Base-by-base conservation (phyloP, 1,284 basidiomycete genomes). In the Trichosporon ovoides region DNA sequence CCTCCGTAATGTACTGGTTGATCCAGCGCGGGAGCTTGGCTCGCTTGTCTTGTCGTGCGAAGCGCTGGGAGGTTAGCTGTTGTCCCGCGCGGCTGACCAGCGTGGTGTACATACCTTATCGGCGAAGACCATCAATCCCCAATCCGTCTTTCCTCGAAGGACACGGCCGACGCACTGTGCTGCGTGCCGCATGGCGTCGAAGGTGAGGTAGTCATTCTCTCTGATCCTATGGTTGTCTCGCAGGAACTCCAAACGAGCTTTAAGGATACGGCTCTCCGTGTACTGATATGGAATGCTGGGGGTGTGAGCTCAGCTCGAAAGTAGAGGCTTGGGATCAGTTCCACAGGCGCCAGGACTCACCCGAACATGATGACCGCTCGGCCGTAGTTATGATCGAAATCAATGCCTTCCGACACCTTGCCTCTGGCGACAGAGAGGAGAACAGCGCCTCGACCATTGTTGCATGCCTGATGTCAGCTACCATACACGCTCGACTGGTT, bases 291-390 rank as follows among this genome's bases (percentile, higher is more conserved):
- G 94, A 31, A 98, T 91, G 20, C 93, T 91, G 72, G n/a, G n/a
- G n/a, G 22, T 6, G 16, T 35, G 22, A n/a, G n/a, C n/a, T 58
- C 53, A 54, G 36, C 5, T 6, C 14, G 13, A 5, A 31, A 4
- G 13, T 31, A 19, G 33, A 34, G 12, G 19, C n/a, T 10, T 14
- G 18, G 20, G 5, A 7, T 16, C 22, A 24, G 12, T 9, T 13
- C 6, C 6, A 9, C 7, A n/a, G 14, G 22, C 28, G 43, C 12
- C 6, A 3, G 14, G 1, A 72, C 84, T 58, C 72, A 91, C 90
- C 92, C 96, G 79, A 99, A 98, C 96, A 99, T 98, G 76, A 99
- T 92, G 71, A 99, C 96, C 65, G 96, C 96, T 56, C 96, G 85
- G 7, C 96, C 96, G 73, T 99, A 99, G 74, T 97, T 95, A 77